A percentile compares a stretch with the other conserved stretches of the same genome.
Evolutionary conservation across 495 filamentous ascomycete species (phyloP).

Genomic region (Trypethelium eluteriae): DNA sequence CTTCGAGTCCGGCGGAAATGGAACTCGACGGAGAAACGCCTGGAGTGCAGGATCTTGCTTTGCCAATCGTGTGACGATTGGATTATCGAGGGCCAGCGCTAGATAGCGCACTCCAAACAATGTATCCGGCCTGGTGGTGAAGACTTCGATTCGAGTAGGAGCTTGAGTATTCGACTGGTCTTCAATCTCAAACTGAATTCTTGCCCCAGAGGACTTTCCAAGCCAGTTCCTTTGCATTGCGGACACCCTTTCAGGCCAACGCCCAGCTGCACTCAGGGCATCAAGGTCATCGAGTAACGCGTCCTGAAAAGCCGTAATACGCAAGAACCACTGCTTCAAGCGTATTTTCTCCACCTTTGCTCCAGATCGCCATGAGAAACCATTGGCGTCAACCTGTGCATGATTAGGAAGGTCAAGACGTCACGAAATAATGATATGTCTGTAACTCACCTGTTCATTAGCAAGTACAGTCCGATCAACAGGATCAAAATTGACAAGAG

Average conservation of each 20-base stretch:
- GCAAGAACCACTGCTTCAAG: conserved; percentile 85
- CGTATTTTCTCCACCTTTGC: conserved; percentile 73
- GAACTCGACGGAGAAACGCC: conserved; percentile 57
- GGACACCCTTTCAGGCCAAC: conserved; percentile 75
- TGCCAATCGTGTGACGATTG: conserved; percentile 56
- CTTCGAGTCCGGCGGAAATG: conserved; percentile 63
- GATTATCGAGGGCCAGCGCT: conserved; percentile 66
- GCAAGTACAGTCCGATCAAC: conserved; percentile 83
- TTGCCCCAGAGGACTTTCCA: conserved; percentile 65
- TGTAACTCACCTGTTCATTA: conserved; percentile 59
- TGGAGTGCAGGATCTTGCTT: conserved; percentile 52
- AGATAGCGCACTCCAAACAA: conserved; percentile 78
- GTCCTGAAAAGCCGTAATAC: conserved; percentile 70
- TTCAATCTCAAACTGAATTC: conserved; percentile 58
- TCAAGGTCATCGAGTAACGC: conserved; percentile 66
- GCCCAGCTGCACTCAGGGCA: conserved; percentile 48
- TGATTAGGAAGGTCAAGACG: not conserved
- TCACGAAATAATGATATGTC: not conserved
- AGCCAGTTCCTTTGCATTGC: conserved; percentile 87
- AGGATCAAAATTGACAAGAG: conserved; percentile 83
- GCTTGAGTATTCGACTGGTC: conserved; percentile 10
- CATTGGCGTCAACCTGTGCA: conserved; percentile 61
- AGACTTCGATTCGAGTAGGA: conserved; percentile 53
- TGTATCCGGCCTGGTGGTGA: conserved; percentile 78
- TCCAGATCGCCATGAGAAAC: conserved; percentile 79